Evolutionary conservation across 176 grass and related monocot species (phyloP).

Genomic region (Rhynchospora breviuscula): DNA sequence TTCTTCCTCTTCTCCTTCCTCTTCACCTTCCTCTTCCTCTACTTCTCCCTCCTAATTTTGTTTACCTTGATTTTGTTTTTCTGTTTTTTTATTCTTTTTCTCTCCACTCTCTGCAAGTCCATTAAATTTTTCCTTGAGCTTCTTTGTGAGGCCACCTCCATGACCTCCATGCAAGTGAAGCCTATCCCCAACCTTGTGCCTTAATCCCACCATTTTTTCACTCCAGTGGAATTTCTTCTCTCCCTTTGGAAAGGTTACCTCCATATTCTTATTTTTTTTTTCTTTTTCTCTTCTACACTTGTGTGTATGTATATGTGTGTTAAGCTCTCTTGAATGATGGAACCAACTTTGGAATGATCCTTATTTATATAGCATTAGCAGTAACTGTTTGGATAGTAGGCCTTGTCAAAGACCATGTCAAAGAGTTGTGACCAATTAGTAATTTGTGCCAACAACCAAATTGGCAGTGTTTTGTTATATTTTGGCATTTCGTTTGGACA

Average conservation of each 20-base stretch:
- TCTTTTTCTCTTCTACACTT: not conserved
- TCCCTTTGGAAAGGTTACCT: not conserved
- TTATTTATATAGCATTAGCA: not conserved
- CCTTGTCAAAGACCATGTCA: not conserved
- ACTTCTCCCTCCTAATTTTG: not conserved
- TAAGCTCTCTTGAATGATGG: not conserved
- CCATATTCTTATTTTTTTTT: not conserved
- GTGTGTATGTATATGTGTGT: not conserved
- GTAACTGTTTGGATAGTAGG: not conserved
- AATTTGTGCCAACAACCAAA: not conserved
- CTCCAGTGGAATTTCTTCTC: not conserved
- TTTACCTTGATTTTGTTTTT: not conserved
- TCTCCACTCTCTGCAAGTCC: too few species aligned
- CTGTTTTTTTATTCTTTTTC: not conserved
- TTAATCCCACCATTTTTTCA: not conserved
- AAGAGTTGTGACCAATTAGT: not conserved
- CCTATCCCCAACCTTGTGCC: not conserved
- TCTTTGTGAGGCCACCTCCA: not conserved
- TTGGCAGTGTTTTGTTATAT: not conserved
- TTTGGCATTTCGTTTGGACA: not conserved
- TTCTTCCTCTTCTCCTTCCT: not conserved
- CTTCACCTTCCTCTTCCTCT: not conserved
- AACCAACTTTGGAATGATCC: not conserved
- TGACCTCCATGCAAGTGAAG: not conserved
- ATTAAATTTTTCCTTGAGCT: not conserved